phyloP scores from a whole-genome alignment of 371 early-diverging fungal species.

The Mortierella polycephala region DNA sequence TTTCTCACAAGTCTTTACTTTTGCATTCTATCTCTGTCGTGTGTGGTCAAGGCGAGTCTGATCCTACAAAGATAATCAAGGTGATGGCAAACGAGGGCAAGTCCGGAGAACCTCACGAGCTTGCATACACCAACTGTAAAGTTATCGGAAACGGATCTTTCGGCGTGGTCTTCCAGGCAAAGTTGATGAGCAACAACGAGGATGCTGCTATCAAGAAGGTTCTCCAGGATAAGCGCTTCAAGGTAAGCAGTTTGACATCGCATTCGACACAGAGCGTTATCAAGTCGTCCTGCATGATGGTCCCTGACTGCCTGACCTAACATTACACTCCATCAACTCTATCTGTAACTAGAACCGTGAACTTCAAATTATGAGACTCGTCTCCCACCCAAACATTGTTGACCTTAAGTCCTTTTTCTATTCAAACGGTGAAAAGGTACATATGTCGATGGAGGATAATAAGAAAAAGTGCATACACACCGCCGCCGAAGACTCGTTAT shows the following conservation, averaged over 20 bases:
- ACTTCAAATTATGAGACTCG: conserved; percentile 93
- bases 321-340: too few relatives aligned
- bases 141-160: conserved; percentile 96
- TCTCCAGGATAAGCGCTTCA: conserved; percentile 95
- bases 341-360: conserved; percentile 84
- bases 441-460: not conserved
- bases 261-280: too few relatives aligned
- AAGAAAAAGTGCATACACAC: too few relatives aligned
- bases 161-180: conserved; percentile 96
- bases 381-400: conserved; percentile 91
- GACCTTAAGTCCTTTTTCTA: conserved; percentile 90
- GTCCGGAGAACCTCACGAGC: conserved; percentile 82
- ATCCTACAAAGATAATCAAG: conserved; percentile 57
- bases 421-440: conserved; percentile 83
- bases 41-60: conserved; percentile 58
- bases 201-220: conserved; percentile 95
- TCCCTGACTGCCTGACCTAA: too few relatives aligned
- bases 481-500: too few relatives aligned
- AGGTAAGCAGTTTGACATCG: conserved; percentile 62
- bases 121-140: conserved; percentile 89
- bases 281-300: too few relatives aligned
- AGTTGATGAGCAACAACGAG: conserved; percentile 82
- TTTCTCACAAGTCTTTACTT: not conserved
- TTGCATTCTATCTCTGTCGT: too few relatives aligned
- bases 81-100: conserved; percentile 86